phyloP scores from a whole-genome alignment of 306 rosid genomes.

The Vicia faba region DNA sequence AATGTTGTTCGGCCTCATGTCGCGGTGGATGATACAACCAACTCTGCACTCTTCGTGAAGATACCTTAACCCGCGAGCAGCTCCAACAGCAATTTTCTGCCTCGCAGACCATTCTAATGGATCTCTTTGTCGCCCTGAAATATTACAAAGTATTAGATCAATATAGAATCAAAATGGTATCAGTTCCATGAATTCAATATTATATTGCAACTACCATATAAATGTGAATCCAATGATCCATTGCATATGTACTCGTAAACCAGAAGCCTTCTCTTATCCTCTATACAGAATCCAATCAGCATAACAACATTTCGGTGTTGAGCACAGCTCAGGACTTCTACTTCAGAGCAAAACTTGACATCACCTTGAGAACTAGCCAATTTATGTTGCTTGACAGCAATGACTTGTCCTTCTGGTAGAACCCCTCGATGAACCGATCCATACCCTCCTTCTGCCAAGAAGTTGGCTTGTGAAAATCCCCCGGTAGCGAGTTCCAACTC shows the following conservation, averaged over 20 bases:
- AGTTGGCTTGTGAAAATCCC: slow-evolving; percentile 93
- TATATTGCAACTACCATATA: slow-evolving; percentile 63
- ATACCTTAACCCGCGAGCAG: slow-evolving; percentile 94
- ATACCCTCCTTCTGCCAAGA: slow-evolving; percentile 97
- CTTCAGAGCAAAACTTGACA: slow-evolving; percentile 92
- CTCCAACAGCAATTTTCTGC: slow-evolving; percentile 93
- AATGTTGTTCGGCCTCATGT: slow-evolving; percentile 99
- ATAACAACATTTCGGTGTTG: slow-evolving; percentile 97
- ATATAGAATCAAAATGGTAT: slow-evolving; percentile 27
- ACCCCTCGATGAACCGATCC: slow-evolving; percentile 98
- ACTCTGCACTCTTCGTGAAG: slow-evolving; percentile 99
- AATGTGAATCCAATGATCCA: slow-evolving; percentile 91
- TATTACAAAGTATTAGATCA: slow-evolving; percentile 31
- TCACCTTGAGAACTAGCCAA: slow-evolving; percentile 99
- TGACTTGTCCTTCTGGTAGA: slow-evolving; percentile 92
- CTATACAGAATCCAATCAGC: slow-evolving; percentile 96
- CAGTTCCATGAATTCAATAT: not conserved
- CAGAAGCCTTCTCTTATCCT: slow-evolving; percentile 88
- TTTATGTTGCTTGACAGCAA: slow-evolving; percentile 98
- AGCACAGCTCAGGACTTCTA: slow-evolving; percentile 98
- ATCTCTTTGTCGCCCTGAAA: slow-evolving; percentile 68
- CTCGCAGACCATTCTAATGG: slow-evolving; percentile 92
- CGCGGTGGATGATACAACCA: slow-evolving; percentile 98
- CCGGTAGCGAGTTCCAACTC: slow-evolving; percentile 96
- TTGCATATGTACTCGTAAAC: slow-evolving; percentile 98